Base-by-base conservation (phyloP, 192 early-diverging fungal genomes). In the Obelidium mucronatum region DNA sequence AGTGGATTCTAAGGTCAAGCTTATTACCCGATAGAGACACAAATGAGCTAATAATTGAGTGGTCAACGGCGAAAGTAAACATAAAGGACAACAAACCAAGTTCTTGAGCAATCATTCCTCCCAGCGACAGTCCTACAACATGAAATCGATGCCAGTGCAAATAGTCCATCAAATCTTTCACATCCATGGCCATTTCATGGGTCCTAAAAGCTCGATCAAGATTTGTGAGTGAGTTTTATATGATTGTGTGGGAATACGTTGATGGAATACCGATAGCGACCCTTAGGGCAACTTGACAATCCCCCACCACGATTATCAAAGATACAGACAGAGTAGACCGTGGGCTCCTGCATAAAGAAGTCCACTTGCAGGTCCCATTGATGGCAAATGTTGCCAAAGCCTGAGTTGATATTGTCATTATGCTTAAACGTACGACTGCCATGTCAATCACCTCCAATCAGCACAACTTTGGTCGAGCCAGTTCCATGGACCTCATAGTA, bases 1-100 rank as follows among this genome's bases (percentile, higher is more conserved):
- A 22, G 79, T 80, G 8, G 84, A 87, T 37, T 88, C 90, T 48
- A 92, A 34, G 11, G 85, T 79, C 62, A 92, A 56, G 4, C 89
- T 89, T 1, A 78, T 63, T 42, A 95, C 83, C 28, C 87, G 72
- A 36, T 58, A 13, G 30, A 62, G 59, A 39, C 77, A 78, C 31
- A 63, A 52, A 73, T 73, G 70, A 24, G 77, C 77, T 58, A 54
- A 54, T 35, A n/a, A n/a, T n/a, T 13, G 63, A 39, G 22, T 65
- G 35, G 31, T 39, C 44, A 48, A 19, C 19, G 44, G 44, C 0
- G 8, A 48, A 19, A 0, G 0, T 48, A 15, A 15, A 6, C 58
- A 17, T 24, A 24, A 59, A 59, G 58, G 17, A 39, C 1, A 33
- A 64, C 30, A 28, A 19, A 67, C 66, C 66, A 22, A 76, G 51